Evolutionary conservation across 805 yeast genomes (phyloP), one percentile per base, ranked within the genome.

Genomic region (Myxozyma geophila): DNA sequence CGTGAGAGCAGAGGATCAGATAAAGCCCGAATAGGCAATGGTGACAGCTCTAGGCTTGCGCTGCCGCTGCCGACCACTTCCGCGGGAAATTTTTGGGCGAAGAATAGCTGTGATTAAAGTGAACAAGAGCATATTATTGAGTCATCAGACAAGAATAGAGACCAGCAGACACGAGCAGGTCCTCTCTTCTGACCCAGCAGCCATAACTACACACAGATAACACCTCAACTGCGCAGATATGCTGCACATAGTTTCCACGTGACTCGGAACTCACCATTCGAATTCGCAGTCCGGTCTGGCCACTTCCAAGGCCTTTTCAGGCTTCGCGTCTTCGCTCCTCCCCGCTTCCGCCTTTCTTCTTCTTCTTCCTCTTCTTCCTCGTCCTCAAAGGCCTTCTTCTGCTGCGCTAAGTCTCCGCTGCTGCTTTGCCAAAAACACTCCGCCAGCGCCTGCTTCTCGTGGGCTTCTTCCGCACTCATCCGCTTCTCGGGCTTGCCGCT

Each of bases 21-120:
- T 35, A 40, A 54, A 12, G 35, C 28, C 28, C 28, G 28, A 28
- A 28, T 28, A 12, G 48, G 43, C 19, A 7, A 41, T 35, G 12
- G 39, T 9, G 40, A 40, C 56, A 37, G 53, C 43, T 52, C 62
- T 59, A 59, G 62, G 54, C 58, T 52, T 17, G 28, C 57, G 51
- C 46, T 46, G 19, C 59, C 47, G 60, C 37, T 37, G 40, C 19
- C 17, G 56, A 39, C 52, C 50, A 21, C 33, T 59, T 54, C 49
- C 56, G 56, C 41, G 59, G 52, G 51, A 47, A 28, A 15, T 37
- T 17, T 53, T 40, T 36, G 48, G 48, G 47, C 10, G 15, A 28
- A 28, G 28, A 28, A 28, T 28, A 28, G 28, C 28, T 28, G 28
- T 28, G 28, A 28, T 28, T 28, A 28, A 5, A 28, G 28, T 28